Base-by-base conservation (phyloP, 2,329 filamentous ascomycete species). In the Penicillium expansum region DNA sequence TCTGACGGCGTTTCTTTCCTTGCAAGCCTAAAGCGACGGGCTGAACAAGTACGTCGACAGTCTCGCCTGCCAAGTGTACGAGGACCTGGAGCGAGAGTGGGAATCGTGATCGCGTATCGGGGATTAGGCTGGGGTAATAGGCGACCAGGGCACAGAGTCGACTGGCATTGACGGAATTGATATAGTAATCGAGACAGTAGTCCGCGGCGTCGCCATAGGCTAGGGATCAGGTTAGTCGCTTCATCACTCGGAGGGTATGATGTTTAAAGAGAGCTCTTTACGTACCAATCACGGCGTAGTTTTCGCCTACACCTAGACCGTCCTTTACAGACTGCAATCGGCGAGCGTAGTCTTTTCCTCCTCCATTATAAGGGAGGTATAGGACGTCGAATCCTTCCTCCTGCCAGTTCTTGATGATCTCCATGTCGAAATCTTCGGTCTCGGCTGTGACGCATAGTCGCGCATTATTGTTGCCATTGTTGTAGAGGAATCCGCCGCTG, bases 131-230 rank as follows among this genome's bases (percentile, higher is more conserved):
- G 0, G 86, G 86, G 62, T 88, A 88, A 74, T 87, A 88, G 18
- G 84, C 84, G 24, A 87, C 75, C 2, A 88, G 75, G 0, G 82
- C 83, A 59, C 80, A 81, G 13, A 88, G 79, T 6, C 73, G 63
- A 48, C 68, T 72, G 53, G 82, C 80, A 35, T 83, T 80, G 51
- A 77, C 80, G 3, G 83, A 80, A 62, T 83, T 82, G 27, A 79
- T 78, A 59, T 82, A 84, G 13, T 82, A 79, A 52, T 86, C 81
- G 42, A 88, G 78, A 47, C 82, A 83, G 33, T 82, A 74, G 14
- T 82, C 73, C n/a, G 85, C 85, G 9, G 85, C 84, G 50, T 85
- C 80, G 10, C 84, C 85, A 63, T 83, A 87, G 18, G 85, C 85
- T 86, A 60, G 39, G 44, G 22, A 48, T 11, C 2, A 3, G 2